A percentile compares a stretch with the other conserved stretches of the same genome.
Evolutionary conservation across 2,329 filamentous ascomycete species (phyloP).

Genomic region (Paecilomyces sp.): DNA sequence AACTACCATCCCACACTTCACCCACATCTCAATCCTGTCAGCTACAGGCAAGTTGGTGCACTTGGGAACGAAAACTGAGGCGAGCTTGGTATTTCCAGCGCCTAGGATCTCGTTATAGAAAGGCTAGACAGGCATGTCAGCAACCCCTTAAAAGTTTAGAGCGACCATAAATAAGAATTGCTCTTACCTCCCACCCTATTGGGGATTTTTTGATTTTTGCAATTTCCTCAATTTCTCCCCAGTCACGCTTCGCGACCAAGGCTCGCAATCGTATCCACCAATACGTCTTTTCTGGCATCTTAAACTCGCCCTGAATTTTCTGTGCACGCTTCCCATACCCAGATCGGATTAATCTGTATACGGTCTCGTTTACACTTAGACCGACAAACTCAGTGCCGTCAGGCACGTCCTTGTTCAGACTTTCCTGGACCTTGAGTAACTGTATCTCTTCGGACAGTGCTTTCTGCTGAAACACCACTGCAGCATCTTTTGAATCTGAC

Average conservation of each 20-base stretch:
- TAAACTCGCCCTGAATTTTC: conserved; percentile 88
- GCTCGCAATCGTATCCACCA: conserved; percentile 85
- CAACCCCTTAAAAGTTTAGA: conserved; percentile 7
- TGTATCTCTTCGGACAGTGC: conserved; percentile 72
- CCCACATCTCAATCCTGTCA: conserved; percentile 83
- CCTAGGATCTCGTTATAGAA: conserved; percentile 86
- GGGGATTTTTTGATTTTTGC: conserved; percentile 69
- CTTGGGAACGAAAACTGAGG: conserved; percentile 78
- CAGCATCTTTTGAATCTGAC: conserved; percentile 71
- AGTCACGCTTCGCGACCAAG: conserved; percentile 82
- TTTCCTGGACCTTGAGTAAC: conserved; percentile 78
- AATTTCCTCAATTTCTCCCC: conserved; percentile 85
- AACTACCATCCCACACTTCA: conserved; percentile 84
- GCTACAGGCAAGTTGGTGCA: conserved; percentile 63
- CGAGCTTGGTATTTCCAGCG: conserved; percentile 83
- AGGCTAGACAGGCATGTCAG: conserved; percentile 49
- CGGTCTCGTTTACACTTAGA: conserved; percentile 81
- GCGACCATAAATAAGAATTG: conserved; percentile 4
- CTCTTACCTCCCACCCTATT: conserved; percentile 86
- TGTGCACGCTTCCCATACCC: conserved; percentile 79
- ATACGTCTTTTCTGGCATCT: conserved; percentile 79
- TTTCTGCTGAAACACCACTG: conserved; percentile 58
- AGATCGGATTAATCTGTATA: conserved; percentile 77
- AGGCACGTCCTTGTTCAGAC: conserved; percentile 75
- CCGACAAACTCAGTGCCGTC: conserved; percentile 61